These are phyloP conservation scores for Suillus occidentalis DNA, from an alignment of 768 basidiomycete genomes.

Conservation along the genomic window DNA sequence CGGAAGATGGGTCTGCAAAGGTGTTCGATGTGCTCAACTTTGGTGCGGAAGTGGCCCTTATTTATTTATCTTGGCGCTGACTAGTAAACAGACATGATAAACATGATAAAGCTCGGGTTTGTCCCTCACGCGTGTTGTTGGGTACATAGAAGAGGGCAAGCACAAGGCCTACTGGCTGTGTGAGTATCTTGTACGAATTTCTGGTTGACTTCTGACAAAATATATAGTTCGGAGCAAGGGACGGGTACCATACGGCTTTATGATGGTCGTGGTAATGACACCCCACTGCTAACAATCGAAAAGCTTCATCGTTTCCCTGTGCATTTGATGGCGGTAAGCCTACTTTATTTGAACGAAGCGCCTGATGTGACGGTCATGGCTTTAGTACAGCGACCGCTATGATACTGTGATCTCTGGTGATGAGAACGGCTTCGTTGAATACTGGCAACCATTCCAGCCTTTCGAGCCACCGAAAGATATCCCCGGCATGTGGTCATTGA, in stretches of 20 bases:
- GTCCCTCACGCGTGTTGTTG: constrained; percentile 89
- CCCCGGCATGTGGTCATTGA: constrained; percentile 83
- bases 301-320: constrained; percentile 87
- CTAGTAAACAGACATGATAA: constrained; percentile 85
- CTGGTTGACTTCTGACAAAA: constrained; percentile 18
- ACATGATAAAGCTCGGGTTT: constrained; percentile 89
- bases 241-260: constrained; percentile 83
- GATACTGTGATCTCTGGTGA: constrained; percentile 94
- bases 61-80: background rate
- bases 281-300: constrained; percentile 72
- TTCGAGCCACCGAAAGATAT: constrained; percentile 81
- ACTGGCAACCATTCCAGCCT: constrained; percentile 91
- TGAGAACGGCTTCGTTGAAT: constrained; percentile 92
- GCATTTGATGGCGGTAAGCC: constrained; percentile 82
- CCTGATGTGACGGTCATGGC: constrained; percentile 4
- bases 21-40: constrained; percentile 99
- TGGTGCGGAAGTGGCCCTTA: constrained; percentile 53
- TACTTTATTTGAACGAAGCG: background rate
- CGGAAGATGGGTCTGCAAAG: constrained; percentile 89
- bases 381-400: constrained; percentile 85
- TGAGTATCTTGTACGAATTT: constrained; percentile 37
- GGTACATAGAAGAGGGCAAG: constrained; percentile 89
- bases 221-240: constrained; percentile 69
- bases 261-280: constrained; percentile 85
- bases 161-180: constrained; percentile 87